phyloP scores from a whole-genome alignment of 148 eudicot species.

The Agrostemma githago region DNA sequence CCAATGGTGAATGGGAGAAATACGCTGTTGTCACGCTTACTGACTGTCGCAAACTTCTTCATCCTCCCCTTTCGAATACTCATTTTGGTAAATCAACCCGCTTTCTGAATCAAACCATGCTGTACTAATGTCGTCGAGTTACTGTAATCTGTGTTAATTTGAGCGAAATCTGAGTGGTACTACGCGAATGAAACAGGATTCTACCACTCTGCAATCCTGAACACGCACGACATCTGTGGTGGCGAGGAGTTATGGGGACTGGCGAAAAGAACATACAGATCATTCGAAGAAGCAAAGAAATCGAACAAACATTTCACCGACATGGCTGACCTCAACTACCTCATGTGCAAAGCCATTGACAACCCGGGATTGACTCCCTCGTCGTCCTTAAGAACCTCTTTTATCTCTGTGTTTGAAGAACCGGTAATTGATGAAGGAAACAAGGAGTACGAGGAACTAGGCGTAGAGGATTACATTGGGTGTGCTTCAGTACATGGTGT shows the following conservation, averaged over 20 bases:
- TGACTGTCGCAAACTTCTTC: constrained; percentile 73
- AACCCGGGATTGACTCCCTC: constrained; percentile 89
- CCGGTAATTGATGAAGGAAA: constrained; percentile 42
- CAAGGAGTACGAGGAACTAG: constrained; percentile 30
- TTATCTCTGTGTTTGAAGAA: constrained; percentile 77
- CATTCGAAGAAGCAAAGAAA: constrained; percentile 51
- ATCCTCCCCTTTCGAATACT: constrained; percentile 62
- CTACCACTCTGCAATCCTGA: constrained; percentile 78
- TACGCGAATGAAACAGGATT: constrained; percentile 45
- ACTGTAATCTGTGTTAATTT: neutral
- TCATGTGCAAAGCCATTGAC: constrained; percentile 88
- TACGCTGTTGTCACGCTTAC: constrained; percentile 69
- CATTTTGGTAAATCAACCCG: constrained; percentile 53
- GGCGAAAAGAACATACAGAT: constrained; percentile 48
- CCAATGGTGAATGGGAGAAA: constrained; percentile 70
- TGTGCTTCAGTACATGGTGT: constrained; percentile 84
- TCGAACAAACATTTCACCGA: constrained; percentile 77
- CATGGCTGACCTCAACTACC: constrained; percentile 83
- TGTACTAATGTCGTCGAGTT: neutral
- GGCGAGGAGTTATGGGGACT: constrained; percentile 73
- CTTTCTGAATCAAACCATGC: neutral
- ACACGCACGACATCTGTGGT: constrained; percentile 67
- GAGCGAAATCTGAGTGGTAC: neutral
- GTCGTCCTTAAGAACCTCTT: constrained; percentile 65
- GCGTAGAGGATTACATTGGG: constrained; percentile 63